A percentile compares a stretch with the other conserved stretches of the same genome.
phyloP scores from a whole-genome alignment of 2,329 filamentous ascomycete genomes.

The Chaetomium sp. region DNA sequence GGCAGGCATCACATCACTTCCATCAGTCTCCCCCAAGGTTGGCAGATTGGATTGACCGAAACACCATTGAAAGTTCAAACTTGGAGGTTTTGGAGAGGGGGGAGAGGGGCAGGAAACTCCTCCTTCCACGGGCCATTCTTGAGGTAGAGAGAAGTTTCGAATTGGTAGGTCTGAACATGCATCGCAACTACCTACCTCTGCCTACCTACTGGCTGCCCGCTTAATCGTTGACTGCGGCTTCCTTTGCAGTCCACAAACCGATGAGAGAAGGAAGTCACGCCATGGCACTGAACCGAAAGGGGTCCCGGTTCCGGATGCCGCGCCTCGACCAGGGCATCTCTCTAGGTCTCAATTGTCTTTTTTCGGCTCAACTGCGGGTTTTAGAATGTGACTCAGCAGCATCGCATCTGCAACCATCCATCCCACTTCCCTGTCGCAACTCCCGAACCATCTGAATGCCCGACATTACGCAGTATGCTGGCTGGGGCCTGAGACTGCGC shows the following conservation, averaged over 20 bases:
- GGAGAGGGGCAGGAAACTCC: too few species aligned
- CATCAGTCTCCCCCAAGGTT: neutral
- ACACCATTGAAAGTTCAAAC: neutral
- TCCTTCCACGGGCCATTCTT: too few species aligned
- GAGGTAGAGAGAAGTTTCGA: too few species aligned
- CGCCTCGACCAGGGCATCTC: neutral
- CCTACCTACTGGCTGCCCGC: neutral
- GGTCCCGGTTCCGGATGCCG: neutral
- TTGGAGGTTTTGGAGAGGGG: neutral
- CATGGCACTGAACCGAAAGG: neutral
- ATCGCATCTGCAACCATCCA: conserved; percentile 1
- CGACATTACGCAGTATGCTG: conserved; percentile 2
- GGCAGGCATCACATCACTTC: neutral
- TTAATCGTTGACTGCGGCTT: neutral
- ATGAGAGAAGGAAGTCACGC: neutral
- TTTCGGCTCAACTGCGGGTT: neutral
- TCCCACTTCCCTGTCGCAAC: neutral
- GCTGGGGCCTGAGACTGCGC: neutral
- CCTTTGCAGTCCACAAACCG: neutral
- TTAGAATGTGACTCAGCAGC: neutral
- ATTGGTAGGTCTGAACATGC: neutral
- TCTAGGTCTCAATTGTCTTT: neutral
- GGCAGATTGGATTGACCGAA: neutral
- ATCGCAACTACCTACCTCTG: neutral
- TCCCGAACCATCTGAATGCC: neutral